These are phyloP conservation scores for Kalmusia sp. DNA, from an alignment of 2,329 filamentous ascomycete species.

Conservation along the genomic window DNA sequence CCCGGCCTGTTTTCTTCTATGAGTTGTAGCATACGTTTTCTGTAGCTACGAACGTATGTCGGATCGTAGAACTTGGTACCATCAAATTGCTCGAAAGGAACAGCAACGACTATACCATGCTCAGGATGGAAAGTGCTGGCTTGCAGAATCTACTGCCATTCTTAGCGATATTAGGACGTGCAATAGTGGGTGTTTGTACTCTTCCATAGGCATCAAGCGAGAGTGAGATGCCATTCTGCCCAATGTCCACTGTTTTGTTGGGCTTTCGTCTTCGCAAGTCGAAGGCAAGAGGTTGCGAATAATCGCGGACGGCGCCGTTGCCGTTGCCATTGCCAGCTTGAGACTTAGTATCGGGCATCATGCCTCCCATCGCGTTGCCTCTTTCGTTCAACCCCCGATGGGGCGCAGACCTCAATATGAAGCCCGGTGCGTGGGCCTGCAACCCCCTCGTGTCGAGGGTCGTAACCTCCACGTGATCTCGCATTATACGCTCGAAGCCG, in stretches of 20 bases:
- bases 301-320: slow-evolving; percentile 2
- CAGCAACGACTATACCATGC: slow-evolving; percentile 14
- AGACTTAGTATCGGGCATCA: not conserved
- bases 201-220: slow-evolving; percentile 16
- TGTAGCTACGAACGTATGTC: slow-evolving; percentile 12
- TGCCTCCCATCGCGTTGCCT: not conserved
- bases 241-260: slow-evolving; percentile 19
- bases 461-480: not conserved
- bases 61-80: slow-evolving; percentile 14
- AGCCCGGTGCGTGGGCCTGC: not conserved
- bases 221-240: slow-evolving; percentile 11
- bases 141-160: slow-evolving; percentile 15
- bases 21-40: slow-evolving; percentile 17
- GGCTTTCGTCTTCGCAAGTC: slow-evolving; percentile 8
- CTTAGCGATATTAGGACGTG: not conserved
- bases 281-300: slow-evolving; percentile 12
- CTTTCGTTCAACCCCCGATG: too few species aligned
- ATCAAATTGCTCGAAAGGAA: slow-evolving; percentile 15
- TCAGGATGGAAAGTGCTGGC: slow-evolving; percentile 17
- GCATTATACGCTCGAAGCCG: not conserved
- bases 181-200: not conserved
- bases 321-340: not conserved
- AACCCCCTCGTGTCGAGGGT: not conserved
- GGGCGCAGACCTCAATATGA: not conserved
- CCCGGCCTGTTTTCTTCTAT: slow-evolving; percentile 11